A percentile compares a stretch with the other conserved stretches of the same genome.
Evolutionary conservation across 768 basidiomycete species (phyloP).

Genomic region (Naganishia vaughanmartiniae): DNA sequence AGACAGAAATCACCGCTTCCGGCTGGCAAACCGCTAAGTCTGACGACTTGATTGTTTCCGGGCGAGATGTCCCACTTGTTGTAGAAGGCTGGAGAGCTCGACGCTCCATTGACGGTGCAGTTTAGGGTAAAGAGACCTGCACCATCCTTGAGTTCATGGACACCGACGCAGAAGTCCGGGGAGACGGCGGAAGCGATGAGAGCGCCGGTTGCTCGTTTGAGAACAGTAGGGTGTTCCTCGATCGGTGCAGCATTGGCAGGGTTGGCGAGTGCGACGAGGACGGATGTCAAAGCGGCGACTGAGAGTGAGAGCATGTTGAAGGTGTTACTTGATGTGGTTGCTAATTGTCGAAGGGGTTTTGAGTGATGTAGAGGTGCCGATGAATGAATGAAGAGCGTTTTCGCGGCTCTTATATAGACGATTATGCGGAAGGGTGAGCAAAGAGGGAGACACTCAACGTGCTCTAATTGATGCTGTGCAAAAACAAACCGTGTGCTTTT

Average conservation of each 20-base stretch:
- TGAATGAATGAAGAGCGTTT: not conserved
- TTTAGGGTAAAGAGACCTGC: slow-evolving; percentile 3
- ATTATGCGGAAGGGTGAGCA: not conserved
- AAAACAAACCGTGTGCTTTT: not conserved
- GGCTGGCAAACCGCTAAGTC: slow-evolving; percentile 5
- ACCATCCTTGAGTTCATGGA: slow-evolving; percentile 4
- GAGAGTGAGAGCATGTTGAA: slow-evolving; percentile 4
- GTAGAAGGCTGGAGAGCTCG: slow-evolving; percentile 8
- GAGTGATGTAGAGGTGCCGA: not conserved
- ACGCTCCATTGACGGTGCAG: not conserved
- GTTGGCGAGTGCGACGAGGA: slow-evolving; percentile 10
- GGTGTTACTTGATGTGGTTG: not conserved
- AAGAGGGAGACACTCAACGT: too few species aligned
- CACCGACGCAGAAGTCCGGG: slow-evolving; percentile 6
- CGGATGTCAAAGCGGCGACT: slow-evolving; percentile 4
- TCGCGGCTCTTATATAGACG: not conserved
- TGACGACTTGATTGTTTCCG: slow-evolving; percentile 7
- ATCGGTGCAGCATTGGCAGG: not conserved
- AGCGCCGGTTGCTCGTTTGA: slow-evolving; percentile 7
- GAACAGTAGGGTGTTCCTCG: not conserved
- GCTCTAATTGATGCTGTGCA: too few species aligned
- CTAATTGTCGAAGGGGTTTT: not conserved
- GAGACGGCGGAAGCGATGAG: not conserved
- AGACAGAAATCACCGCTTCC: slow-evolving; percentile 18
- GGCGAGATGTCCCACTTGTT: slow-evolving; percentile 20